Conservation (phyloP, 139 green algal species). For the Chlamydomonas schloesseri region DNA sequence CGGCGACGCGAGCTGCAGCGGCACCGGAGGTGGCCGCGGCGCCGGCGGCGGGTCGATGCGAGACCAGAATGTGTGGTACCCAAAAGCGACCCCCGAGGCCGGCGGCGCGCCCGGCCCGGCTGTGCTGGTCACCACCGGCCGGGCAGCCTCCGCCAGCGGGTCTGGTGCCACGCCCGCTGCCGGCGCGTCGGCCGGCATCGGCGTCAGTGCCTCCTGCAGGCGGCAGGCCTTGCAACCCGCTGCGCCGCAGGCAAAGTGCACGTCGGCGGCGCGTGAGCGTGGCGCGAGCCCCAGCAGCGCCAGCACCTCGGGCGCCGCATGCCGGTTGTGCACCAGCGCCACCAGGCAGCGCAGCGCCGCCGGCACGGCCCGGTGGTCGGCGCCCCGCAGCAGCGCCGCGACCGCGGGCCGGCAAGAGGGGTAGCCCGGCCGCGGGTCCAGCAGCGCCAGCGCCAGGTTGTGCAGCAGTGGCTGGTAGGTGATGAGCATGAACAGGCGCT, state of each 20-base stretch:
- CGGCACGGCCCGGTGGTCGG: conserved; percentile 22
- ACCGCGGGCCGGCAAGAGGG: conserved; percentile 27
- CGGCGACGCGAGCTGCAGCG: too few species aligned
- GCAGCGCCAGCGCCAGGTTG: conserved; percentile 65
- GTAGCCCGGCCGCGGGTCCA: conserved; percentile 48
- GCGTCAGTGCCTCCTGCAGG: conserved; percentile 33
- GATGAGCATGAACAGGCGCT: conserved; percentile 83
- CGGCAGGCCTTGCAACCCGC: conserved; percentile 13
- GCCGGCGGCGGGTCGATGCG: neutral
- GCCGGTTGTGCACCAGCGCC: conserved; percentile 41
- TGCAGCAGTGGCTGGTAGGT: conserved; percentile 61
- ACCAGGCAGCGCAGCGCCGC: conserved; percentile 56
- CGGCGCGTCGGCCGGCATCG: neutral
- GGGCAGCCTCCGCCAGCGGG: conserved; percentile 17
- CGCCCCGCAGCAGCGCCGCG: conserved; percentile 1
- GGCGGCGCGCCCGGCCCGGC: neutral
- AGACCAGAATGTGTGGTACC: conserved; percentile 26
- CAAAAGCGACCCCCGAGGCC: neutral
- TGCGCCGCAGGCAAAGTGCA: neutral
- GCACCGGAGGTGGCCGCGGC: neutral
- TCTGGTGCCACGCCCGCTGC: neutral
- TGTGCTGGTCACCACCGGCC: neutral
- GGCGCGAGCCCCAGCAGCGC: conserved; percentile 48
- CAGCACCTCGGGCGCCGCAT: conserved; percentile 48
- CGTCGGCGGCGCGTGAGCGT: neutral